Base-by-base conservation (phyloP, 2,329 filamentous ascomycete genomes). In the Coleophoma eucalyptorum region DNA sequence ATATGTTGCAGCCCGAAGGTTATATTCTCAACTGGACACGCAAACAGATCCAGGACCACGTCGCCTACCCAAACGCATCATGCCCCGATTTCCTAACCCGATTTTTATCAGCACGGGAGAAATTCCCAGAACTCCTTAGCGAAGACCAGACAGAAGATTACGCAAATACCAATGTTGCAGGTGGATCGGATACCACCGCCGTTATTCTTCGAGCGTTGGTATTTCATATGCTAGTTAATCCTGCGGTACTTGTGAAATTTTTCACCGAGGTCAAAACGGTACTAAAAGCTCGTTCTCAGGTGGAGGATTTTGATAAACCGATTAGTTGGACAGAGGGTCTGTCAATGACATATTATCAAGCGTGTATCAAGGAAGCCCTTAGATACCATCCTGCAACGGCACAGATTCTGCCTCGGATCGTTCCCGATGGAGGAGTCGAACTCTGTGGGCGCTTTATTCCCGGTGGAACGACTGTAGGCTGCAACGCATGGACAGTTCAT, bases 341-440 rank as follows among this genome's bases (percentile, higher is more conserved):
- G 13, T 16, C 46, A 2, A 35, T 50, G 15, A 43, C 49, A 33
- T 50, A 21, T 32, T 43, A 46, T 7, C 21, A 67, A 37, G 71
- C 72, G 1, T 67, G 72, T 5, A 63, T 76, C 33, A 67, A 67
- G n/a, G 74, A 76, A 55, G 63, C 67, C 3, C 64, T 74, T 58
- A 67, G 74, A 6, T 52, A 74, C 1, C 68, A 74, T 48, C 69
- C 72, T 5, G 64, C 64, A 1, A 59, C 72, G 11, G 67, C 65
- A 5, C 62, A 71, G 48, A 55, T 67, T 2, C 60, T 75, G 1
- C 69, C 73, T 49, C 69, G 74, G 2, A 54, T 69, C 5, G 69
- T 72, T 3, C 70, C 72, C 3, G 32, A 43, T 8, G 61, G 58
- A 12, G 68, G 69, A 6, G 54, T 61, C 13, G 60, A 55, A 6